phyloP scores from a whole-genome alignment of 768 basidiomycete species.

The Rickenella mellea region DNA sequence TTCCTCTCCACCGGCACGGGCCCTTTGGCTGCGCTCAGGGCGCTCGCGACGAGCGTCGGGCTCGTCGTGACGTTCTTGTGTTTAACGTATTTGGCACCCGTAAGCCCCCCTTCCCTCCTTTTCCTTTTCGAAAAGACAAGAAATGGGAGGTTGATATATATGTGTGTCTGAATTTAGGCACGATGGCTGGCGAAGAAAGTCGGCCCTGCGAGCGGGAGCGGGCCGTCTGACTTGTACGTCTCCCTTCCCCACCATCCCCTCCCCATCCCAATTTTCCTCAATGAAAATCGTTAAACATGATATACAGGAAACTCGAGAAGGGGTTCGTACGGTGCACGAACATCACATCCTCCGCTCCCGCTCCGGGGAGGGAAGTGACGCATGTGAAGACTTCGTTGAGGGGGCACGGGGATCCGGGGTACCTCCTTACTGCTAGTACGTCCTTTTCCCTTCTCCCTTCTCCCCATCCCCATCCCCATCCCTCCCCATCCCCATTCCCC shows the following conservation, averaged over 20 bases:
- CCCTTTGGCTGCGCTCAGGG: slow-evolving; percentile 17
- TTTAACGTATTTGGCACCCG: slow-evolving; percentile 13
- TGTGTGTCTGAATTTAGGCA: slow-evolving; percentile 37
- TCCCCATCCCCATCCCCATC: no score
- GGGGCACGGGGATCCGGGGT: slow-evolving; percentile 73
- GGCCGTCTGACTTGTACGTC: slow-evolving; percentile 57
- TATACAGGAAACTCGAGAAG: slow-evolving; percentile 41
- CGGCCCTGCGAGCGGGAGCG: slow-evolving; percentile 45
- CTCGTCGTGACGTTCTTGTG: slow-evolving; percentile 8
- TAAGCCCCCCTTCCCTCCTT: slow-evolving; percentile 10
- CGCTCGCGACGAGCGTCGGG: slow-evolving; percentile 28
- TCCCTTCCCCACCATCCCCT: not conserved
- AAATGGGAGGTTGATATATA: no score
- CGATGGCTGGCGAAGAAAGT: slow-evolving; percentile 47
- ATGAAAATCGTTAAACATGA: slow-evolving; percentile 26
- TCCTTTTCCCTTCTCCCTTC: slow-evolving; percentile 1
- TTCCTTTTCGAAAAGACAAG: no score
- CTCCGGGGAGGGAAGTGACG: slow-evolving; percentile 25
- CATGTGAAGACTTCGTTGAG: slow-evolving; percentile 53
- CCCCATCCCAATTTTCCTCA: not conserved
- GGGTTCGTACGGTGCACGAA: slow-evolving; percentile 62
- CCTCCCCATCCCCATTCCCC: no score
- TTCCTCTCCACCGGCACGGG: slow-evolving; percentile 28
- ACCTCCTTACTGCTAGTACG: slow-evolving; percentile 47
- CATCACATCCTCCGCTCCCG: slow-evolving; percentile 50